These are phyloP conservation scores for Rhizophagus sp. DNA, from an alignment of 192 early-diverging fungal species.

Conservation along the genomic window DNA sequence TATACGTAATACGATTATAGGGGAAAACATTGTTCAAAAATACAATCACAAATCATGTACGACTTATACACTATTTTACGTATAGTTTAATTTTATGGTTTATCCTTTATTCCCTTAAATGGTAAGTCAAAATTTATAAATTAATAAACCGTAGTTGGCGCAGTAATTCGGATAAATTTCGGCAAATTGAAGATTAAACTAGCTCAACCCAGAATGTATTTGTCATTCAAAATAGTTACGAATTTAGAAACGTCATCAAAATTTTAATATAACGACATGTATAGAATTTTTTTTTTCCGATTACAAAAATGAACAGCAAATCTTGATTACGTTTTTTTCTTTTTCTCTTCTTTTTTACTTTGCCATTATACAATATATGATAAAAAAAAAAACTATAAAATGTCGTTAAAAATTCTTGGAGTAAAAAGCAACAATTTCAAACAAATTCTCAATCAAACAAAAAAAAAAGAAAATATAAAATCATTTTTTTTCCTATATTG, in stretches of 20 bases:
- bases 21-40: too few relatives aligned
- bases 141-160: too few relatives aligned
- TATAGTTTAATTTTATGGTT: too few relatives aligned
- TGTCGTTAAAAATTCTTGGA: not conserved
- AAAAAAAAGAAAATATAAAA: not conserved
- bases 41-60: too few relatives aligned
- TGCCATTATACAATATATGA: not conserved
- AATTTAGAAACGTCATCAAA: not conserved
- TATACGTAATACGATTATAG: too few relatives aligned
- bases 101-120: too few relatives aligned
- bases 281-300: too few relatives aligned
- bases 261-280: not conserved
- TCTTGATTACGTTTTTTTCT: too few relatives aligned
- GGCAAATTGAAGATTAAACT: not conserved
- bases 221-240: not conserved
- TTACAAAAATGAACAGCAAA: too few relatives aligned
- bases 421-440: not conserved
- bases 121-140: too few relatives aligned
- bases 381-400: not conserved
- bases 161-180: not conserved
- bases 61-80: too few relatives aligned
- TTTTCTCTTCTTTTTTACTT: too few relatives aligned
- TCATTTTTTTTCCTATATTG: not conserved
- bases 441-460: not conserved
- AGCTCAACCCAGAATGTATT: not conserved